A percentile compares a stretch with the other conserved stretches of the same genome.
These are phyloP conservation scores for Tolypocladium cylindrosporum DNA, from an alignment of 2,329 filamentous ascomycete genomes.

Conservation along the genomic window DNA sequence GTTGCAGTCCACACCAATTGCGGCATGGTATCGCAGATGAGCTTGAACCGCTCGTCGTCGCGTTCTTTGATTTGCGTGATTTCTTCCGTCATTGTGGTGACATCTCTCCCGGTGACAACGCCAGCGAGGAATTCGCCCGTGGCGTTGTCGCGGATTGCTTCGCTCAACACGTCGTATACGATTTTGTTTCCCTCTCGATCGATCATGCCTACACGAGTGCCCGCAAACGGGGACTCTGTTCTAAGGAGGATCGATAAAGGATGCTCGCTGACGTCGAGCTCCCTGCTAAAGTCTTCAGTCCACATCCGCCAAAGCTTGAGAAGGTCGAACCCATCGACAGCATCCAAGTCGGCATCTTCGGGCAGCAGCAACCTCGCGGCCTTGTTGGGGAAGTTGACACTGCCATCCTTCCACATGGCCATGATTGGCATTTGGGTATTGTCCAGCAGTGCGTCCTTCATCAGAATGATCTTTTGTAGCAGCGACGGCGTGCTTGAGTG, in stretches of 20 bases:
- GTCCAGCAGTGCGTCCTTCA: conserved; percentile 71
- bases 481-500: conserved; percentile 51
- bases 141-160: conserved; percentile 54
- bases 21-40: conserved; percentile 66
- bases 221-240: conserved; percentile 49
- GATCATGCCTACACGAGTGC: conserved; percentile 53
- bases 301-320: conserved; percentile 52
- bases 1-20: conserved; percentile 66
- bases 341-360: conserved; percentile 27
- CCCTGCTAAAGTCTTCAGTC: conserved; percentile 54
- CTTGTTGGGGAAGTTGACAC: conserved; percentile 62
- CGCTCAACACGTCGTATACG: conserved; percentile 56
- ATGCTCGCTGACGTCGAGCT: conserved; percentile 48
- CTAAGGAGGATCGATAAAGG: conserved; percentile 56
- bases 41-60: conserved; percentile 64
- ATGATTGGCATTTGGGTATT: conserved; percentile 66
- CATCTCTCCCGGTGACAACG: conserved; percentile 61
- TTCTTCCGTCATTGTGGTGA: conserved; percentile 59
- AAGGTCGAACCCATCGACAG: conserved; percentile 42
- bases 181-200: conserved; percentile 40
- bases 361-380: conserved; percentile 47
- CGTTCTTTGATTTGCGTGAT: conserved; percentile 60
- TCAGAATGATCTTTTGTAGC: conserved; percentile 60
- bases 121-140: conserved; percentile 66
- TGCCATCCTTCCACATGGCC: conserved; percentile 74